Percentiles rank a stretch among this genome's conserved stretches.
Evolutionary conservation across 2,329 filamentous ascomycete species (phyloP).

Genomic region (Stromatinia cepivora): DNA sequence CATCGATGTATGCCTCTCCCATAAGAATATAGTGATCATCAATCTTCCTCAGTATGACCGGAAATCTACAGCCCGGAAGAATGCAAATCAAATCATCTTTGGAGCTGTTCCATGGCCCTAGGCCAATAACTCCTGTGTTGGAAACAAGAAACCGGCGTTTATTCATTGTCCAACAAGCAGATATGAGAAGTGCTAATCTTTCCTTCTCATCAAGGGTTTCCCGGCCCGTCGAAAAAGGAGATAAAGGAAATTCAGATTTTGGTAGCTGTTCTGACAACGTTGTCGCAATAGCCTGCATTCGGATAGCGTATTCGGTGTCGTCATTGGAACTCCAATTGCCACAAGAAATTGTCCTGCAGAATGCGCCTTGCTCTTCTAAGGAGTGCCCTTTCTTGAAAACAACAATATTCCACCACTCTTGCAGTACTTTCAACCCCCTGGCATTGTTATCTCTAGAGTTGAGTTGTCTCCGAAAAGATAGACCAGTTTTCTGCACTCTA

Average conservation of each 20-base stretch:
- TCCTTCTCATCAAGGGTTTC: conserved; percentile 24
- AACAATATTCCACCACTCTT: conserved; percentile 37
- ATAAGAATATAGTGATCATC: conserved; percentile 29
- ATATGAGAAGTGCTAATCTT: conserved; percentile 29
- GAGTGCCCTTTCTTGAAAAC: conserved; percentile 21
- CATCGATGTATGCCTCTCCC: conserved; percentile 38
- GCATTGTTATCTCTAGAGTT: conserved; percentile 27
- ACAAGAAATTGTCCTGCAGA: conserved; percentile 34
- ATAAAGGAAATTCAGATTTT: conserved; percentile 12
- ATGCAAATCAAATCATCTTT: conserved; percentile 33
- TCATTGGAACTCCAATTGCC: conserved; percentile 32
- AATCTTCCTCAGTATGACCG: conserved; percentile 32
- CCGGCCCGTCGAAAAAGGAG: background rate
- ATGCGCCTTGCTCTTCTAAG: conserved; percentile 26
- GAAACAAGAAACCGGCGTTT: conserved; percentile 31
- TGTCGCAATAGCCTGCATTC: conserved; percentile 31
- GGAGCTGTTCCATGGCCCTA: conserved; percentile 30
- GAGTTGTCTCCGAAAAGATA: conserved; percentile 26
- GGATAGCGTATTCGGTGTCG: conserved; percentile 26
- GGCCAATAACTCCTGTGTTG: conserved; percentile 25
- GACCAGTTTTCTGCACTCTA: conserved; percentile 29
- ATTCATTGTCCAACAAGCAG: conserved; percentile 34
- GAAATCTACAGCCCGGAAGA: conserved; percentile 35
- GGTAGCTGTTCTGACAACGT: conserved; percentile 1
- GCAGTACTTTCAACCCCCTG: conserved; percentile 28